Evolutionary conservation across 441 rosid genomes (phyloP).

Genomic region (Euphorbia corollata): DNA sequence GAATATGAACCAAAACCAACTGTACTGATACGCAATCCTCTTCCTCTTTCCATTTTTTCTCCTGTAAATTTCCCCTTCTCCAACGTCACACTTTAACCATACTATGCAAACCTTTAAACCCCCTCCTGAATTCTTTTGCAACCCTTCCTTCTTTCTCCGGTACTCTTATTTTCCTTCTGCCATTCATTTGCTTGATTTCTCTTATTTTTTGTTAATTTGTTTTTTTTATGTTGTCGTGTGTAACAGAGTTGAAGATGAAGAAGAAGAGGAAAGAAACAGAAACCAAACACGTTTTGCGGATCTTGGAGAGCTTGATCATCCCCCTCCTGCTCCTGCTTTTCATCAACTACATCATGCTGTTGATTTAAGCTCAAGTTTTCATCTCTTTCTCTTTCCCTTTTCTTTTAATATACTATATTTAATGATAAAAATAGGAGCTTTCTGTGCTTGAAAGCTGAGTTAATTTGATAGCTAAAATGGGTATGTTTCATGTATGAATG

Average conservation of each 20-base stretch:
- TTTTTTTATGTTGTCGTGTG: too few species aligned
- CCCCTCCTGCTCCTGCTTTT: constrained; percentile 41
- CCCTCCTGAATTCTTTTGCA: constrained; percentile 52
- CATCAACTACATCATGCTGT: constrained; percentile 61
- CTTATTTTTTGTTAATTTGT: too few species aligned
- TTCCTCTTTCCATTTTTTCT: constrained; percentile 23
- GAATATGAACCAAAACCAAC: not conserved
- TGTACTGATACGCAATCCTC: constrained; percentile 46
- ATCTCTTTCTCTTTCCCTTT: constrained; percentile 4
- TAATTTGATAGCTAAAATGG: constrained; percentile 9
- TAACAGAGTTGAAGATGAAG: constrained; percentile 11
- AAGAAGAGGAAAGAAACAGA: constrained; percentile 42
- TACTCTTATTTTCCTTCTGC: constrained; percentile 17
- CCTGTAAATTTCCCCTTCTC: not conserved
- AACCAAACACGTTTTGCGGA: constrained; percentile 44
- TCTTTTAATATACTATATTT: not conserved
- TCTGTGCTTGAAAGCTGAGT: constrained; percentile 3
- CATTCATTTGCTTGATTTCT: not conserved
- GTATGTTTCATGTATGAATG: not conserved
- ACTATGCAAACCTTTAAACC: constrained; percentile 72
- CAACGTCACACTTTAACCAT: not conserved
- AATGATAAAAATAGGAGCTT: not conserved
- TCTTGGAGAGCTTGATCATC: constrained; percentile 76
- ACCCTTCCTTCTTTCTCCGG: constrained; percentile 66
- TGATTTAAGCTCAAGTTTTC: constrained; percentile 76